Evolutionary conservation across 208 protist genomes (phyloP).

Genomic region (Trypanosoma conorhini): DNA sequence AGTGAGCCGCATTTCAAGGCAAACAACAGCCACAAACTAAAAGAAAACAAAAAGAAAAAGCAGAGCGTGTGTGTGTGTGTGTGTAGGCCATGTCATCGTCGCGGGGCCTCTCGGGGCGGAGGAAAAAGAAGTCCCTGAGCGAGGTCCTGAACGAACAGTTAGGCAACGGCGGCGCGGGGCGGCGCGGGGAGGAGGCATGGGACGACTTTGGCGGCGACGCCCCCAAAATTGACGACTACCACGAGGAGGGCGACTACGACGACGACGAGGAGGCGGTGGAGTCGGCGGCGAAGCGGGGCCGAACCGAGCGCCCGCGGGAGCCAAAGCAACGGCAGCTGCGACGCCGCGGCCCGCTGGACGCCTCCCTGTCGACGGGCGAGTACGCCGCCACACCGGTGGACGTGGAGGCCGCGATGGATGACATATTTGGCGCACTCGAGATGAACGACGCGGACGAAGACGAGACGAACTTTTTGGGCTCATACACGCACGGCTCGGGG

Average conservation of each 20-base stretch:
- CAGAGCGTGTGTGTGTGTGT: not conserved
- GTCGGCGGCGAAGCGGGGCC: not conserved
- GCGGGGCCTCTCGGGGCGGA: not conserved
- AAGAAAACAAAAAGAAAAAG: not conserved
- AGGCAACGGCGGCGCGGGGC: slow-evolving; percentile 1
- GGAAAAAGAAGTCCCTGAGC: slow-evolving; percentile 59
- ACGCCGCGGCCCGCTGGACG: slow-evolving; percentile 74
- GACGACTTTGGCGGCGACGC: slow-evolving; percentile 23
- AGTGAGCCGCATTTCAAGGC: not conserved
- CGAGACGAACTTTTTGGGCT: slow-evolving; percentile 13
- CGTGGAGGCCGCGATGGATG: slow-evolving; percentile 64
- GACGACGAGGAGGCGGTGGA: slow-evolving; percentile 24
- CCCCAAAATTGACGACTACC: slow-evolving; percentile 26
- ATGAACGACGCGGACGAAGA: slow-evolving; percentile 69
- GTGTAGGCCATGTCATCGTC: slow-evolving; percentile 18
- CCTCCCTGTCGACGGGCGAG: slow-evolving; percentile 51
- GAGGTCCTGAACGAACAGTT: slow-evolving; percentile 77
- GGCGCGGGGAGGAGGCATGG: slow-evolving; percentile 11
- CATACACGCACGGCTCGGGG: not conserved
- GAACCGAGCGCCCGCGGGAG: not conserved
- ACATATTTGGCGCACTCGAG: slow-evolving; percentile 77
- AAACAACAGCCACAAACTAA: not conserved
- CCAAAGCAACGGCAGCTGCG: slow-evolving; percentile 41
- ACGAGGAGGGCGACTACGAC: slow-evolving; percentile 10
- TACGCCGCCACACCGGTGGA: slow-evolving; percentile 64